Evolutionary conservation across 345 rosid species (phyloP).

Genomic region (Clausena lansium): DNA sequence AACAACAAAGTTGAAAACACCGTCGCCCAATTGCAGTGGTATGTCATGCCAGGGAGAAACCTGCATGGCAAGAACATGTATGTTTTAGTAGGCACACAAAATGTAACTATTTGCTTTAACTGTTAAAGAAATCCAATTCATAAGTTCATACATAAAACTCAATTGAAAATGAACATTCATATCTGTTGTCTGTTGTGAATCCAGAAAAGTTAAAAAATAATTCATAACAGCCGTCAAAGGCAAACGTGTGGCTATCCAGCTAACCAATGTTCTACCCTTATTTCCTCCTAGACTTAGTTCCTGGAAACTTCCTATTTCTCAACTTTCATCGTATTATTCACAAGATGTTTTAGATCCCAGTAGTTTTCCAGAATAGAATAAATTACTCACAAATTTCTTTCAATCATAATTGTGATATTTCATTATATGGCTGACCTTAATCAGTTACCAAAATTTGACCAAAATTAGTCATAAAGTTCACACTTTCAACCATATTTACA

Average conservation of each 20-base stretch:
- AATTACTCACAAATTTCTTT: neutral
- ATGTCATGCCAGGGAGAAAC: conserved; percentile 98
- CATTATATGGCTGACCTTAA: neutral
- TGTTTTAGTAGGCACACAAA: neutral
- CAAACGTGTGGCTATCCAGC: neutral
- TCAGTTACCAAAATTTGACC: neutral
- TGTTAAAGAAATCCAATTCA: neutral
- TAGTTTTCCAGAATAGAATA: neutral
- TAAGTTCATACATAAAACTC: neutral
- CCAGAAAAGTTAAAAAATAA: neutral
- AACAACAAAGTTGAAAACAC: conserved; percentile 72
- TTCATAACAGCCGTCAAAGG: neutral
- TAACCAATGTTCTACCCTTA: neutral
- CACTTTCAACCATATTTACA: neutral
- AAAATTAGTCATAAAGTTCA: neutral
- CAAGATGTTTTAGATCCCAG: neutral
- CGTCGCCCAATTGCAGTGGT: conserved; percentile 82
- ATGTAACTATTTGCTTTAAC: neutral
- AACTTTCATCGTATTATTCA: neutral
- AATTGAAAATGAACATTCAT: neutral
- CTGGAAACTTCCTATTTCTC: neutral
- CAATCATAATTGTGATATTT: neutral
- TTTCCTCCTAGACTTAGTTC: neutral
- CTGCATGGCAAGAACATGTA: conserved; percentile 29
- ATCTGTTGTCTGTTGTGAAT: neutral